Conservation (phyloP, 257 asterid species). For the Striga asiatica region DNA sequence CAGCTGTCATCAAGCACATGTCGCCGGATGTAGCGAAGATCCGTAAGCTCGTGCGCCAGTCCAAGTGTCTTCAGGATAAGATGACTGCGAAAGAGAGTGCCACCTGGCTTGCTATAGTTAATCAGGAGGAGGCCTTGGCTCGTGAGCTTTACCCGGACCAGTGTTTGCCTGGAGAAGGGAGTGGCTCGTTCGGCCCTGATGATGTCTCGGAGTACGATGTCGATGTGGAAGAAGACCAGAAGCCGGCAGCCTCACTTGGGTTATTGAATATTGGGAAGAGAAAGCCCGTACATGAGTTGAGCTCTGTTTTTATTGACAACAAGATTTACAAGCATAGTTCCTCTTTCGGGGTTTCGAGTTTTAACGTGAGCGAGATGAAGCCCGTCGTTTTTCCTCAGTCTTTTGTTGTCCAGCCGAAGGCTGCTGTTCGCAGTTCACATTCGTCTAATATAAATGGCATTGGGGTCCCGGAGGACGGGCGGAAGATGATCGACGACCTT, state of each 20-base stretch:
- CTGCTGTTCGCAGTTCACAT: too few species aligned
- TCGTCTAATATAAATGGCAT: too few species aligned
- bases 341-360: constrained; percentile 32
- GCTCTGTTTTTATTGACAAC: constrained; percentile 29
- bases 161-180: constrained; percentile 29
- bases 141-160: constrained; percentile 43
- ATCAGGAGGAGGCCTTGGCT: constrained; percentile 49
- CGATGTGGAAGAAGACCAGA: constrained; percentile 28
- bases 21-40: constrained; percentile 57
- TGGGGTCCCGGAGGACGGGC: constrained; percentile 67
- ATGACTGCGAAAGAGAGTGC: constrained; percentile 71
- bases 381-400: constrained; percentile 42
- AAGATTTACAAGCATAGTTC: constrained; percentile 42
- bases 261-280: constrained; percentile 33
- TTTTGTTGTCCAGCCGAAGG: constrained; percentile 28
- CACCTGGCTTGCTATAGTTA: constrained; percentile 46
- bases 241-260: constrained; percentile 28
- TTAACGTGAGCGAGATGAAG: constrained; percentile 40
- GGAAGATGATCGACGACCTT: constrained; percentile 46
- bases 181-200: constrained; percentile 20
- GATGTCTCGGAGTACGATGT: constrained; percentile 50
- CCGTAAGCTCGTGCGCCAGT: constrained; percentile 46
- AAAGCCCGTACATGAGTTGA: constrained; percentile 22
- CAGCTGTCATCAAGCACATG: constrained; percentile 51
- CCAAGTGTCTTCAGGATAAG: constrained; percentile 51